Percentiles rank a stretch among this genome's conserved stretches.
Evolutionary conservation across 306 rosid genomes (phyloP).

Genomic region (Dryas drummondii): DNA sequence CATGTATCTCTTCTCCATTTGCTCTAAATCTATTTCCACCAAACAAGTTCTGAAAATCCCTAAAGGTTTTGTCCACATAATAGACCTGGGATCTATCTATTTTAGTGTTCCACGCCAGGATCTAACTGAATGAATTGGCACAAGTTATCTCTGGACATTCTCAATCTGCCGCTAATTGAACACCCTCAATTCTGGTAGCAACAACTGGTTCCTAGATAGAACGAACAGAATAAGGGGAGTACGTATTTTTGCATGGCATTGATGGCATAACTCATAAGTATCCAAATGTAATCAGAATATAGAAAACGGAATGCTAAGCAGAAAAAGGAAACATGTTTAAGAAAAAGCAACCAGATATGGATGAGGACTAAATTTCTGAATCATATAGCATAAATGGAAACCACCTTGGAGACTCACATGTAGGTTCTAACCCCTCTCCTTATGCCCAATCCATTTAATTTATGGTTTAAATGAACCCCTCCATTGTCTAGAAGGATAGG

Average conservation of each 20-base stretch:
- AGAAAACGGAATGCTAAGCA: not conserved
- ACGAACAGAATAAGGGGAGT: not conserved
- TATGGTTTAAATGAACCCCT: constrained; percentile 1
- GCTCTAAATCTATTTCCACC: not conserved
- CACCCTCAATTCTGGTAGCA: not conserved
- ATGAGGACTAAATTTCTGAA: not conserved
- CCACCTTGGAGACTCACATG: not conserved
- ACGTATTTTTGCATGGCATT: not conserved
- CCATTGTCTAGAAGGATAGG: not conserved
- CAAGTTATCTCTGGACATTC: not conserved
- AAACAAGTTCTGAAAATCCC: not conserved
- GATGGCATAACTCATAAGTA: not conserved
- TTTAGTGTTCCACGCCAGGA: not conserved
- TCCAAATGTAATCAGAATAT: not conserved
- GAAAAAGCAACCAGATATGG: not conserved
- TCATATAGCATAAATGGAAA: not conserved
- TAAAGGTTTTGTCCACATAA: not conserved
- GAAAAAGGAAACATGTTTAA: not conserved
- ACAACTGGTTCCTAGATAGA: not conserved
- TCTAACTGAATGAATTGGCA: not conserved
- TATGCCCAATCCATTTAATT: not conserved
- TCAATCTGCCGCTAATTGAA: not conserved
- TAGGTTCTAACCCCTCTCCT: not conserved
- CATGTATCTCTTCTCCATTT: not conserved
- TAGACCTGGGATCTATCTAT: not conserved